These are phyloP conservation scores for Thraustochytrium sp. DNA, from an alignment of 352 stramenopile species.

Conservation along the genomic window DNA sequence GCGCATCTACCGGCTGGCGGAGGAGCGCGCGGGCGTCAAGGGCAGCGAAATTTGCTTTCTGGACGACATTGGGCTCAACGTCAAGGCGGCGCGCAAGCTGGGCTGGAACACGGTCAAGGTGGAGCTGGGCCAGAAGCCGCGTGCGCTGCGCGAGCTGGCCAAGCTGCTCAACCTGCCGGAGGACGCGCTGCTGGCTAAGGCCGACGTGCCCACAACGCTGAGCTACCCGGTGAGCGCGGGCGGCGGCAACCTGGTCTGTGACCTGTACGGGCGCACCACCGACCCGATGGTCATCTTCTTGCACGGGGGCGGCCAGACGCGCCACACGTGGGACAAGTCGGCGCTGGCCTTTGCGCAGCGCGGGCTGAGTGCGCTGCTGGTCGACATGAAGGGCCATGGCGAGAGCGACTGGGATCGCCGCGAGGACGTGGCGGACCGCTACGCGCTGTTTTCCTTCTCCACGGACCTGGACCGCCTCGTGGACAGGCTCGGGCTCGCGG, in stretches of 20 bases:
- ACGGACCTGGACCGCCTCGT: slow-evolving; percentile 6
- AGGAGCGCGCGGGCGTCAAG: background rate
- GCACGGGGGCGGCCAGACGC: slow-evolving; percentile 23
- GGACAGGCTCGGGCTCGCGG: background rate
- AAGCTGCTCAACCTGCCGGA: background rate
- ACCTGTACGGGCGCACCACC: background rate
- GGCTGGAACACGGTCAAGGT: slow-evolving; percentile 39
- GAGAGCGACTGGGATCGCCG: slow-evolving; percentile 20
- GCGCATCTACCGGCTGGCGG: slow-evolving; percentile 20
- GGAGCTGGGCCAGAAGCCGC: background rate
- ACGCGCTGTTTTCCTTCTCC: background rate
- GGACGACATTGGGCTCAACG: slow-evolving; percentile 43
- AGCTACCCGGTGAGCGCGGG: background rate
- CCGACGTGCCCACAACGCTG: background rate
- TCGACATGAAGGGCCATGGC: slow-evolving; percentile 27
- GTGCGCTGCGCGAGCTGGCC: slow-evolving; percentile 10
- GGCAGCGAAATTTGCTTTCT: background rate
- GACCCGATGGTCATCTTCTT: background rate
- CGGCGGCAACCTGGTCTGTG: background rate
- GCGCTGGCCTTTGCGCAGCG: background rate
- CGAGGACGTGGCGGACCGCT: background rate
- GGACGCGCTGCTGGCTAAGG: background rate
- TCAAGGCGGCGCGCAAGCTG: slow-evolving; percentile 28
- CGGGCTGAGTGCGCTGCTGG: background rate
- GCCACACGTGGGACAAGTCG: background rate